These are phyloP conservation scores for Inosperma sp. DNA, from an alignment of 768 basidiomycete species.

Conservation along the genomic window DNA sequence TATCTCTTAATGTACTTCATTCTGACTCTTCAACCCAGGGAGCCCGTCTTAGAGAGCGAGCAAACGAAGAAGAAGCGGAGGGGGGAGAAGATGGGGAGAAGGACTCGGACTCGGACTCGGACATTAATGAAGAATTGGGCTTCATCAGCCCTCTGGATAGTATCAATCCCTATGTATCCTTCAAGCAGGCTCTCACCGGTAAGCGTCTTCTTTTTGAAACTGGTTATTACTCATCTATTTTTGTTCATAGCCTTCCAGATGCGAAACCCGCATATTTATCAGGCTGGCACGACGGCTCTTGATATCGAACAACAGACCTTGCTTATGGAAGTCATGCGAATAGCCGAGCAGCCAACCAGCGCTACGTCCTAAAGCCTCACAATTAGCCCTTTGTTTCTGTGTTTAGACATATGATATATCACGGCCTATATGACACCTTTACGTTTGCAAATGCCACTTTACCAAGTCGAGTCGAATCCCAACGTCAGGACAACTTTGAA, in stretches of 20 bases:
- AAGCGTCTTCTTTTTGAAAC: constrained; percentile 23
- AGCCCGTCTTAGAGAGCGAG: constrained; percentile 64
- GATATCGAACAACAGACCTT: constrained; percentile 72
- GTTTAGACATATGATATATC: not conserved
- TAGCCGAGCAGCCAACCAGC: constrained; percentile 58
- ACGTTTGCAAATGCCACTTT: too few relatives aligned
- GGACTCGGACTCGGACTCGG: constrained; percentile 51
- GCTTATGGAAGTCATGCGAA: constrained; percentile 81
- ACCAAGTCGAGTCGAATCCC: too few relatives aligned
- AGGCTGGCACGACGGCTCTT: constrained; percentile 66
- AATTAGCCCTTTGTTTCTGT: not conserved
- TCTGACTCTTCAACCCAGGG: constrained; percentile 40
- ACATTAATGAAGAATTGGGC: constrained; percentile 78
- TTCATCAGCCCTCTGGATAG: constrained; percentile 81
- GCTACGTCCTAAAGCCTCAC: too few relatives aligned
- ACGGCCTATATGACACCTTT: too few relatives aligned
- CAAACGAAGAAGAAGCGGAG: constrained; percentile 45
- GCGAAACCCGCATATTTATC: constrained; percentile 64
- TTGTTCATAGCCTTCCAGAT: constrained; percentile 60
- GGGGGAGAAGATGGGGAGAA: constrained; percentile 50
- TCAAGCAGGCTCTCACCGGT: constrained; percentile 78
- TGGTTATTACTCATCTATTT: constrained; percentile 6
- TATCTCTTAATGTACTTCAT: constrained; percentile 2
- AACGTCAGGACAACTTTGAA: too few relatives aligned
- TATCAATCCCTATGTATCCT: constrained; percentile 71